These are phyloP conservation scores for Letharia lupina DNA, from an alignment of 495 filamentous ascomycete genomes.

Conservation along the genomic window DNA sequence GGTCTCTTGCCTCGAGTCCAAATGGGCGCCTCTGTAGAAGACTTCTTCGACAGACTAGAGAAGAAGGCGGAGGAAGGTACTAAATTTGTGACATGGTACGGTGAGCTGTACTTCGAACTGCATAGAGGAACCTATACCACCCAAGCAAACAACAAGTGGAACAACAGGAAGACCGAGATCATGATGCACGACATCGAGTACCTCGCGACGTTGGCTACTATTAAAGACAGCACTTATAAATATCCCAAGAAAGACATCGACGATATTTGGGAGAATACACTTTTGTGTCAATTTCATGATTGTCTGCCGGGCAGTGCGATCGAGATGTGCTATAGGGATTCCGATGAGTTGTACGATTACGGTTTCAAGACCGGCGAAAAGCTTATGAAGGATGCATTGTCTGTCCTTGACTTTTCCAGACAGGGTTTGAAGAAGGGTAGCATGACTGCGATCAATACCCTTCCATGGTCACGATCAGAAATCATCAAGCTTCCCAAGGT, in stretches of 20 bases:
- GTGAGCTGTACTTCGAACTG: conserved; percentile 94
- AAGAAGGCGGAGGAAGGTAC: conserved; percentile 59
- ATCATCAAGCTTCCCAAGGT: conserved; percentile 51
- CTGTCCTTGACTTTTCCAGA: conserved; percentile 52
- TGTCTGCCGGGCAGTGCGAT: conserved; percentile 92
- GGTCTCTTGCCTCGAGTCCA: conserved; percentile 79
- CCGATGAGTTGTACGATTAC: conserved; percentile 72
- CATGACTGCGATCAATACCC: conserved; percentile 60
- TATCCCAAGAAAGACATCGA: conserved; percentile 91
- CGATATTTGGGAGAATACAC: conserved; percentile 79
- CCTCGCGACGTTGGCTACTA: conserved; percentile 75
- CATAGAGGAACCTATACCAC: conserved; percentile 96
- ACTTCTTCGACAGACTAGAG: conserved; percentile 84
- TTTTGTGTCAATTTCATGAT: conserved; percentile 95
- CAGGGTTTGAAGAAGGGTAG: conserved; percentile 25
- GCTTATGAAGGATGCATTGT: conserved; percentile 59
- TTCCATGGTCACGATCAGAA: conserved; percentile 73
- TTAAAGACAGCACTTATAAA: conserved; percentile 61
- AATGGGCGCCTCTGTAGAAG: conserved; percentile 88
- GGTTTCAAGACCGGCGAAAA: conserved; percentile 70
- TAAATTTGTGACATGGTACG: conserved; percentile 92
- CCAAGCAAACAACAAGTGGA: conserved; percentile 91
- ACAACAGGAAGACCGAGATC: conserved; percentile 79
- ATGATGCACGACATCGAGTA: conserved; percentile 80
- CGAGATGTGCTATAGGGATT: conserved; percentile 95